These are phyloP conservation scores for Aureobasidium leucospermi DNA, from an alignment of 2,329 filamentous ascomycete species.

Conservation along the genomic window DNA sequence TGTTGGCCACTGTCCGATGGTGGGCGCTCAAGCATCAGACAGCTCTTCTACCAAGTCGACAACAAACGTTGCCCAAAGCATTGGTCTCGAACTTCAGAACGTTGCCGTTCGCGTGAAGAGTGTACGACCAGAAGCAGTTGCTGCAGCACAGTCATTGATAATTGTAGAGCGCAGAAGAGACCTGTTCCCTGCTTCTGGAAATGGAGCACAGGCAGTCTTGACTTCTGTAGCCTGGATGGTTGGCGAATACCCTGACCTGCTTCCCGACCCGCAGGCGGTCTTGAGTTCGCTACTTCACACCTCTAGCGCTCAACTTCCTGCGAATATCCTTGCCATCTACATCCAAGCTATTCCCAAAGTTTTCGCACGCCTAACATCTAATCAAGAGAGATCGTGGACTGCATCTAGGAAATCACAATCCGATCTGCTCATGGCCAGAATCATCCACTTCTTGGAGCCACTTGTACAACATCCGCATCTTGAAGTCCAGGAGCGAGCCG, in stretches of 20 bases:
- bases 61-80: conserved; percentile 52
- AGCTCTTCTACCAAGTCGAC: conserved; percentile 11
- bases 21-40: conserved; percentile 18
- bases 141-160: conserved; percentile 71
- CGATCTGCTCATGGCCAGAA: conserved; percentile 69
- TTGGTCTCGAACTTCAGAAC: conserved; percentile 81
- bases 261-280: conserved; percentile 63
- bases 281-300: conserved; percentile 68
- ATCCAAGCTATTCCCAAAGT: conserved; percentile 83
- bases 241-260: conserved; percentile 74
- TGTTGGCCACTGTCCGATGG: conserved; percentile 59
- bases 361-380: conserved; percentile 63
- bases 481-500: conserved; percentile 89
- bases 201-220: conserved; percentile 55
- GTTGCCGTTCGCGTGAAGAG: conserved; percentile 86
- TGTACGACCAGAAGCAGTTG: conserved; percentile 70
- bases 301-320: conserved; percentile 49
- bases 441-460: conserved; percentile 74
- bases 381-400: conserved; percentile 62
- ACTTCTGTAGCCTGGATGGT: conserved; percentile 75
- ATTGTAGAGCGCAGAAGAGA: conserved; percentile 54
- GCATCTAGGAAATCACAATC: conserved; percentile 65
- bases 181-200: conserved; percentile 46
- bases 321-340: conserved; percentile 67
- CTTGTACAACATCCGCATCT: conserved; percentile 75